Conservation (phyloP, 1,139 yeast genomes). For the Suhomyces bribrorum region DNA sequence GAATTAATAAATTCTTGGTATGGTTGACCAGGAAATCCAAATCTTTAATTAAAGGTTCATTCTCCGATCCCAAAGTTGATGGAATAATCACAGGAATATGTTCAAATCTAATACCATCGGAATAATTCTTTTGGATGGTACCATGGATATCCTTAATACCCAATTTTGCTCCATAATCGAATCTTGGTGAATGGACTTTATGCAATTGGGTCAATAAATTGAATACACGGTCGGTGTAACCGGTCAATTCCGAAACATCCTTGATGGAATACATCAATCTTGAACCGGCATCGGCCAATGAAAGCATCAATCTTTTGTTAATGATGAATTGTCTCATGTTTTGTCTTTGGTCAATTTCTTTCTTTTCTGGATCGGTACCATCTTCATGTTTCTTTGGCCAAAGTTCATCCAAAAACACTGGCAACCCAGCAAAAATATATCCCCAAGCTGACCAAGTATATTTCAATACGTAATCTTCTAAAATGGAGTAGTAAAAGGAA, state of each 20-base stretch:
- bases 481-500: conserved; percentile 59
- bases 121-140: conserved; percentile 74
- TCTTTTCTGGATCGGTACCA: conserved; percentile 3
- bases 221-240: conserved; percentile 86
- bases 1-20: conserved; percentile 72
- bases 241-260: conserved; percentile 88
- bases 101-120: conserved; percentile 76
- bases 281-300: conserved; percentile 96
- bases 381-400: conserved; percentile 30
- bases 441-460: conserved; percentile 97
- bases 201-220: conserved; percentile 74
- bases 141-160: conserved; percentile 67
- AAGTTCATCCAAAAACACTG: conserved; percentile 59
- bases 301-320: conserved; percentile 84
- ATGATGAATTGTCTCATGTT: conserved; percentile 89
- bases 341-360: conserved; percentile 41
- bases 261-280: conserved; percentile 93
- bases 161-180: conserved; percentile 60
- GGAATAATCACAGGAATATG: conserved; percentile 84
- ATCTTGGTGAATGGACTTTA: conserved; percentile 73
- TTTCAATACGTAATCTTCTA: conserved; percentile 86
- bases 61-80: conserved; percentile 55
- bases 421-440: conserved; percentile 84
- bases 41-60: conserved; percentile 54
- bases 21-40: conserved; percentile 64